Conservation (phyloP, 2,329 filamentous ascomycete genomes). For the Juglanconis sp. region DNA sequence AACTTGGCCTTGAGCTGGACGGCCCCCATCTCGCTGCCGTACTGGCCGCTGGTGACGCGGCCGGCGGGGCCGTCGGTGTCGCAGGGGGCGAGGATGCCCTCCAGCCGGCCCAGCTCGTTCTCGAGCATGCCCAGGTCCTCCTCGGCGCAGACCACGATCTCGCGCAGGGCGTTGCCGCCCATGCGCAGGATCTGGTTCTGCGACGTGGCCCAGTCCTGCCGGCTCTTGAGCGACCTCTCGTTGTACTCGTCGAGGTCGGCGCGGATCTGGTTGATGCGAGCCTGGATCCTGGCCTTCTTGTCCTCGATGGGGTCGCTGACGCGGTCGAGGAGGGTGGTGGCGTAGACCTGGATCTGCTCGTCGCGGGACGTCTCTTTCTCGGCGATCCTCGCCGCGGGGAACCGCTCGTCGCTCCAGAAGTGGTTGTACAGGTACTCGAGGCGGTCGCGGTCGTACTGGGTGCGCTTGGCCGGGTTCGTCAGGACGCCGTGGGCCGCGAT, state of each 20-base stretch:
- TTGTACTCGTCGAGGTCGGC: slow-evolving; percentile 15
- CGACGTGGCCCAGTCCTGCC: slow-evolving; percentile 15
- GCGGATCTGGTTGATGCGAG: slow-evolving; percentile 3
- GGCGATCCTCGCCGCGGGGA: background rate
- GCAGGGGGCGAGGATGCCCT: slow-evolving; percentile 9
- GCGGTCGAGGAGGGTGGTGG: slow-evolving; percentile 2
- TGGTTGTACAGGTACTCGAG: slow-evolving; percentile 13
- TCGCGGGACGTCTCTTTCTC: background rate
- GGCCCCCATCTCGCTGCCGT: slow-evolving; percentile 11
- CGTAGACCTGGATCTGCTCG: slow-evolving; percentile 15
- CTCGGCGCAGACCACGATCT: slow-evolving; percentile 10
- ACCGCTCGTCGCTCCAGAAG: slow-evolving; percentile 3
- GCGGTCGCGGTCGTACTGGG: slow-evolving; percentile 18
- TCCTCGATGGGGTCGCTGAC: slow-evolving; percentile 10
- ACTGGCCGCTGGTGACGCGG: slow-evolving; percentile 4
- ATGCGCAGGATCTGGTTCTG: slow-evolving; percentile 12
- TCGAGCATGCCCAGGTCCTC: slow-evolving; percentile 13
- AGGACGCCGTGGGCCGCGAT: slow-evolving; percentile 12
- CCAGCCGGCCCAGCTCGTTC: slow-evolving; percentile 13
- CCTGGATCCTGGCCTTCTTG: slow-evolving; percentile 3
- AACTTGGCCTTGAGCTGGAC: background rate
- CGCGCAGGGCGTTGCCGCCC: slow-evolving; percentile 14
- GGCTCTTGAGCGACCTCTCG: slow-evolving; percentile 1
- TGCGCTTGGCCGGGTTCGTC: slow-evolving; percentile 9
- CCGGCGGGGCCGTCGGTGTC: slow-evolving; percentile 7